Evolutionary conservation across 805 yeast species (phyloP).

Genomic region (Blastobotrys terrestris): DNA sequence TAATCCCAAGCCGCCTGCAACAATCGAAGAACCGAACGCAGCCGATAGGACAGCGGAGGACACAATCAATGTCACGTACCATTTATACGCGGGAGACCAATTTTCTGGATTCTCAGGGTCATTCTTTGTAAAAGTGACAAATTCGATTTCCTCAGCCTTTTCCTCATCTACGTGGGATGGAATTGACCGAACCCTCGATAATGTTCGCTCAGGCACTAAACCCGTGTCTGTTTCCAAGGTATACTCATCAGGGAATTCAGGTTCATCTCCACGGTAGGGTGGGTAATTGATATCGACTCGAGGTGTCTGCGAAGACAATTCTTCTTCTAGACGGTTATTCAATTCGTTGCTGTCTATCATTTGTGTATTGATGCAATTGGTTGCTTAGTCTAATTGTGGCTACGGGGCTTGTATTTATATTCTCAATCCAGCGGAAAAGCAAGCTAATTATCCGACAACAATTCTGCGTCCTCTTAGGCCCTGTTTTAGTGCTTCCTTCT

Average conservation of each 20-base stretch:
- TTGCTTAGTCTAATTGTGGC: too few species aligned
- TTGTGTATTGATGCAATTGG: neutral
- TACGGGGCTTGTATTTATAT: neutral
- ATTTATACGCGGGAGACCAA: conserved; percentile 49
- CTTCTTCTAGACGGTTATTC: neutral
- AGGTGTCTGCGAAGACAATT: neutral
- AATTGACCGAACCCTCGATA: conserved; percentile 51
- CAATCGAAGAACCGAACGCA: conserved; percentile 67
- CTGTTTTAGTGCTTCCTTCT: too few species aligned
- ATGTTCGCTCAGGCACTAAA: conserved; percentile 71
- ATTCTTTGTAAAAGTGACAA: conserved; percentile 64
- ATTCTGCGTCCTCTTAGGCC: neutral
- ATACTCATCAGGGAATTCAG: conserved; percentile 87
- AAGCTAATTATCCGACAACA: neutral
- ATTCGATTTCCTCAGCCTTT: conserved; percentile 13
- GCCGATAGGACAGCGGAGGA: conserved; percentile 41
- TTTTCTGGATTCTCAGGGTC: conserved; percentile 81
- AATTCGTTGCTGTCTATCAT: neutral
- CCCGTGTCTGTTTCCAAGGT: conserved; percentile 86
- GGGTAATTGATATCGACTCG: neutral
- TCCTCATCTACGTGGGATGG: conserved; percentile 35
- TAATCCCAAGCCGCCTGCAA: conserved; percentile 49
- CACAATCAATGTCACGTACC: conserved; percentile 36
- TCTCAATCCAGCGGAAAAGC: neutral
- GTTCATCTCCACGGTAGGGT: conserved; percentile 7